Base-by-base conservation (phyloP, 352 stramenopile species). In the Globisporangium ultimum region DNA sequence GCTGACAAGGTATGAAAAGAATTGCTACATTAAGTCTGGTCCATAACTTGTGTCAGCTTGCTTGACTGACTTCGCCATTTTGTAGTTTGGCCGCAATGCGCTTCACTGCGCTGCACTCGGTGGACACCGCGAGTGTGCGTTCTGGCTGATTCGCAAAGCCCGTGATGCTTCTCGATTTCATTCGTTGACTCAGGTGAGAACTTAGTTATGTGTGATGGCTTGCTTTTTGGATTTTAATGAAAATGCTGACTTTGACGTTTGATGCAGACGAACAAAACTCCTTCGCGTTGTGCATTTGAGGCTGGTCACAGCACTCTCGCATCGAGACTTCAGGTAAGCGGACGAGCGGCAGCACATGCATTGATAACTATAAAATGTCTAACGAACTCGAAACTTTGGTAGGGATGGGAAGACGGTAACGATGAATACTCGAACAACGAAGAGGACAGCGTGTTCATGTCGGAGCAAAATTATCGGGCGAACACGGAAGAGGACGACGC, bases 321-420 rank as follows among this genome's bases (percentile, higher is more conserved):
- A 3, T 84, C 84, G 49, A 83, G 80, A 58, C 62, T 95, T 43
- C 80, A 89, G 70, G 71, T 79, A 34, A 6, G 68, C 21, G 7
- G 7, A 10, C 7, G 28, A 36, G 28, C 28, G 28, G 8, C 28
- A 36, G 28, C 28, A 36, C 28, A 11, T 11, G 28, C 28, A 10
- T 36, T 36, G 28, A 10, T 11, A 36, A 36, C 28, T 36, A 6
- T 32, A 5, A 36, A 36, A 10, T 36, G 28, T 36, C 7, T 36
- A 36, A 36, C 28, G 9, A 36, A 36, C 5, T 46, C 8, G 15
- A 55, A 9, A n/a, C 14, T 15, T 32, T 28, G 53, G 34, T 63
- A 87, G 66, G 78, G 81, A 3, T 95, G 85, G 85, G 85, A 95
- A 69, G 83, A 93, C 76, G 85, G 81, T 24, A 93, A 93, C n/a